phyloP scores from a whole-genome alignment of 768 basidiomycete species.

The Sarcomyxa edulis region DNA sequence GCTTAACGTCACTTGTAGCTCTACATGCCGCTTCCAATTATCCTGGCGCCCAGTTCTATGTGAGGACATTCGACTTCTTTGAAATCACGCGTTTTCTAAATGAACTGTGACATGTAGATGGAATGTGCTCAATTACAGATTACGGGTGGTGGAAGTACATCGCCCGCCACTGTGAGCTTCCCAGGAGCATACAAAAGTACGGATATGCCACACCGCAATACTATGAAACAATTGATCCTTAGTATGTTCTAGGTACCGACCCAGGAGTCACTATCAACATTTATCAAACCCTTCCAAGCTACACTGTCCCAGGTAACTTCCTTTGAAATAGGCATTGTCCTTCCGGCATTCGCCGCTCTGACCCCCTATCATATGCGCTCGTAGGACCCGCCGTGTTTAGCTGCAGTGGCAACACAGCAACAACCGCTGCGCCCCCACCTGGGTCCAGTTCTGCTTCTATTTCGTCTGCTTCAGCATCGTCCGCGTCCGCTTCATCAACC shows the following conservation, averaged over 20 bases:
- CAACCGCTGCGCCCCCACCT: constrained; percentile 9
- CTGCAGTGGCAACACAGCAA: constrained; percentile 25
- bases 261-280: constrained; percentile 44
- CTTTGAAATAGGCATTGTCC: not conserved
- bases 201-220: constrained; percentile 12
- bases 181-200: constrained; percentile 40
- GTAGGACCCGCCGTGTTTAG: constrained; percentile 36
- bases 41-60: constrained; percentile 57
- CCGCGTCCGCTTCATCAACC: constrained; percentile 13
- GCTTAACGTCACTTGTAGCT: constrained; percentile 19
- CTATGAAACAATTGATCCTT: too few relatives aligned
- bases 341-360: too few relatives aligned
- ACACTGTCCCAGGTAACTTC: constrained; percentile 35
- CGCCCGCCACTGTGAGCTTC: constrained; percentile 40
- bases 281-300: constrained; percentile 30
- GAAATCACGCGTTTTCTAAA: not conserved
- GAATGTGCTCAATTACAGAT: constrained; percentile 43
- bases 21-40: constrained; percentile 39
- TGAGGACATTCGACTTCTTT: constrained; percentile 19
- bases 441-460: constrained; percentile 2
- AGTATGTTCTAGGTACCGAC: constrained; percentile 27
- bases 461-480: constrained; percentile 9
- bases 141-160: constrained; percentile 36
- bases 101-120: constrained; percentile 24
- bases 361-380: too few relatives aligned